Evolutionary conservation across 2,329 filamentous ascomycete species (phyloP), one percentile per base, ranked within the genome.

Genomic region (Colletotrichum musicola): DNA sequence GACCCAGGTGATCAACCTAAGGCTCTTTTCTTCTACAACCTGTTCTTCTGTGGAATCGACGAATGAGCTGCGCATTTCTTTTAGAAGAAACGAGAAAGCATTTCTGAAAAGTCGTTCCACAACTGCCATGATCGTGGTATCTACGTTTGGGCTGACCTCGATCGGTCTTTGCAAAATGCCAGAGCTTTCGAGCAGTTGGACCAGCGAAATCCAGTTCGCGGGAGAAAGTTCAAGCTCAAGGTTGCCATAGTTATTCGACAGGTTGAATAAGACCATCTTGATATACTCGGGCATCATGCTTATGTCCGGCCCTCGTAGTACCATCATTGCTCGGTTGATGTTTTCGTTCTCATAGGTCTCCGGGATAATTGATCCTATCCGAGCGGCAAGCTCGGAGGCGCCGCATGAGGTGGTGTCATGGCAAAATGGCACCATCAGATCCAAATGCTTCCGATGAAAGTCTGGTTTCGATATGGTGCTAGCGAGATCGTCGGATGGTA

Each of bases 291-390:
- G 4, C 0, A 25, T 14, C 2, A 13, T 6, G 4, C 35, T 18
- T 4, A 16, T 20, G 6, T 1, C 35, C 9, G 42, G 25, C 1
- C 50, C 58, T 44, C 14, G 16, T 12, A 62, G 16, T 2, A 57
- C 10, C n/a, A 30, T 10, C 16, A 35, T 30, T 7, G 57, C 51
- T 3, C 50, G 42, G n/a, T n/a, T 20, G 5, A 10, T 5, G 7
- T 56, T 56, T 35, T 62, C 58, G 13, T 25, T 22, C 9, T 62
- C 30, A 12, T 40, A 13, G 13, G 50, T 16, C 14, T 67, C 57
- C 5, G 58, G 64, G 30, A 67, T 67, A 1, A 57, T 9, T 3
- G 50, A 50, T 18, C 27, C 51, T 6, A 67, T 35, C 13, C 35
- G 7, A 6, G 44, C 20, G 20, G 64, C 50, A 2, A 67, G 51